Evolutionary conservation across 2,329 filamentous ascomycete genomes (phyloP).

Genomic region (Ciborinia camelliae): DNA sequence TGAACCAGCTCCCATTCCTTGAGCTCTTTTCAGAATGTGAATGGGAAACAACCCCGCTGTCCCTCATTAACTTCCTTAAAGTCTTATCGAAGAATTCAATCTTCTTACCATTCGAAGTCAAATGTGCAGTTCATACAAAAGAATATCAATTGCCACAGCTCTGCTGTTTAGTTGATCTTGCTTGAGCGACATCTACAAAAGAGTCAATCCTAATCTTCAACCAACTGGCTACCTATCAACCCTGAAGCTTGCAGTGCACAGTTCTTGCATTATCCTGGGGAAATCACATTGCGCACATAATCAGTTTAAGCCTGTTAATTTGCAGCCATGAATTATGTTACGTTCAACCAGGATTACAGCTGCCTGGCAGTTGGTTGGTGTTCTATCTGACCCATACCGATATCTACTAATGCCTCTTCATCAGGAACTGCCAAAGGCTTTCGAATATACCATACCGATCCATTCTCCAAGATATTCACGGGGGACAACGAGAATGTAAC

Average conservation of each 20-base stretch:
- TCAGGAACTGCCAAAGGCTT: conserved; percentile 89
- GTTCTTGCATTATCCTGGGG: conserved; percentile 5
- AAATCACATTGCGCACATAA: neutral
- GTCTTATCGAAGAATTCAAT: conserved; percentile 1
- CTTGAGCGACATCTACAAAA: neutral
- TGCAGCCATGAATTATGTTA: conserved; percentile 94
- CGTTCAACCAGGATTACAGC: conserved; percentile 98
- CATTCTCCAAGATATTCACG: conserved; percentile 91
- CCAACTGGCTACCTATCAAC: conserved; percentile 1
- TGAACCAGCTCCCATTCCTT: conserved; percentile 1
- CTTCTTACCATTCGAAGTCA: conserved; percentile 1
- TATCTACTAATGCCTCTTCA: conserved; percentile 18
- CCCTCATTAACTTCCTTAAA: neutral
- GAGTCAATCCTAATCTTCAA: neutral
- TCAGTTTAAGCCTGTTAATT: conserved; percentile 12
- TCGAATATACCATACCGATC: conserved; percentile 94
- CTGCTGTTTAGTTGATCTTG: conserved; percentile 13
- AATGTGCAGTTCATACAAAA: conserved; percentile 17
- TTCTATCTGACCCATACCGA: conserved; percentile 3
- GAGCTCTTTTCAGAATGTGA: conserved; percentile 1
- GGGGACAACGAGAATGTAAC: conserved; percentile 93
- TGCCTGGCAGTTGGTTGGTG: conserved; percentile 88
- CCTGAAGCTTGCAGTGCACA: conserved; percentile 3
- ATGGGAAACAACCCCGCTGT: conserved; percentile 17
- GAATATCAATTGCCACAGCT: conserved; percentile 15